Evolutionary conservation across 2,329 filamentous ascomycete species (phyloP).

Genomic region (Arachnomyces sp.): DNA sequence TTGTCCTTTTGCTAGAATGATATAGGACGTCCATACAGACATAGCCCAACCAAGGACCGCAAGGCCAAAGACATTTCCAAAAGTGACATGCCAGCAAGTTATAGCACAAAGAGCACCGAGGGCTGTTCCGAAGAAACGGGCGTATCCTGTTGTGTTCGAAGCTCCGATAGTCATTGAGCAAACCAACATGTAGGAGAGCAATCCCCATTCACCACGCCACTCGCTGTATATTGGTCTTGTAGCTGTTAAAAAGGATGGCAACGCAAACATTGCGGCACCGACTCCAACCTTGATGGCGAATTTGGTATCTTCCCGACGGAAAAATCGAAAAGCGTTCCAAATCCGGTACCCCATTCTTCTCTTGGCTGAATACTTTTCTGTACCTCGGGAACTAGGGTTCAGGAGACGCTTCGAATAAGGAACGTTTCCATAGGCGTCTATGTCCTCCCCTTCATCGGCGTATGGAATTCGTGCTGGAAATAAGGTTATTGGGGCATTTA

Average conservation of each 20-base stretch:
- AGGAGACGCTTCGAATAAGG: not conserved
- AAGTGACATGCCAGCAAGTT: constrained; percentile 67
- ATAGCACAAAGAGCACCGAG: constrained; percentile 71
- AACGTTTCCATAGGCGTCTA: no score
- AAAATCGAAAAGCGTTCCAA: constrained; percentile 48
- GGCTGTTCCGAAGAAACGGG: constrained; percentile 79
- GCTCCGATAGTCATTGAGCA: constrained; percentile 96
- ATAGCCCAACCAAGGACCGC: constrained; percentile 75
- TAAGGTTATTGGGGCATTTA: not conserved
- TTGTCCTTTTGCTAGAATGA: constrained; percentile 76
- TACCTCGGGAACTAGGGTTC: not conserved
- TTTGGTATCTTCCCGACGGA: constrained; percentile 58
- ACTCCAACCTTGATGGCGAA: constrained; percentile 92
- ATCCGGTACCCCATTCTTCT: constrained; percentile 40
- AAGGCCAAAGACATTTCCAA: constrained; percentile 67
- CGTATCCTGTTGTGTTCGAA: constrained; percentile 83
- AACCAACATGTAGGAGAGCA: constrained; percentile 95
- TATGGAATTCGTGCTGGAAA: no score
- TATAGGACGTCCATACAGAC: constrained; percentile 76
- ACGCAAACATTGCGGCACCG: constrained; percentile 79
- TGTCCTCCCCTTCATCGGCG: no score
- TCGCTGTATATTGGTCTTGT: constrained; percentile 74
- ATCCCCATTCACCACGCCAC: constrained; percentile 94
- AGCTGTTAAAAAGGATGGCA: constrained; percentile 73
- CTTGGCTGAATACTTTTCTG: constrained; percentile 10